Evolutionary conservation across 257 asterid genomes (phyloP).

Genomic region (Fraxinus quadrangulata): DNA sequence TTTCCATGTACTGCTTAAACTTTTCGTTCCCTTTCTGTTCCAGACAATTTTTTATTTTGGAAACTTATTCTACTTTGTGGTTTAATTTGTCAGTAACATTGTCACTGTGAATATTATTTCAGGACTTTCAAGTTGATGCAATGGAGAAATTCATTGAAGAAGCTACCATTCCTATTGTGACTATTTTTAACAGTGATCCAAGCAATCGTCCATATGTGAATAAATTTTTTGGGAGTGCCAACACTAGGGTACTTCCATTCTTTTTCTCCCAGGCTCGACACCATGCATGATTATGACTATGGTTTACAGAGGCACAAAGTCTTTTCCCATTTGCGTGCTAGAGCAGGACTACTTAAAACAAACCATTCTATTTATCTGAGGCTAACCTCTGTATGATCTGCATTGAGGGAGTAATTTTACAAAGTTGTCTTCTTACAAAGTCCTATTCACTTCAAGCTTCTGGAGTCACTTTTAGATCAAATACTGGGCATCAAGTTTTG

Average conservation of each 20-base stretch:
- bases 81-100: conserved; percentile 7
- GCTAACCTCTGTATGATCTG: neutral
- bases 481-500: conserved; percentile 5
- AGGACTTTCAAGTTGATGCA: conserved; percentile 45
- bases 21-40: neutral
- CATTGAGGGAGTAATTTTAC: neutral
- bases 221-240: conserved; percentile 38
- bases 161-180: conserved; percentile 38
- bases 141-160: conserved; percentile 39
- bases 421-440: neutral
- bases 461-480: conserved; percentile 4
- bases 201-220: conserved; percentile 37
- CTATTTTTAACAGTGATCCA: conserved; percentile 37
- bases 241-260: conserved; percentile 35
- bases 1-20: conserved; percentile 47
- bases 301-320: neutral
- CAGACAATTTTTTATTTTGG: neutral
- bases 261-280: conserved; percentile 3
- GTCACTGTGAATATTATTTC: conserved; percentile 16
- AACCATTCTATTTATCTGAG: neutral
- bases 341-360: neutral
- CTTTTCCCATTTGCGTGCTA: neutral
- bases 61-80: neutral
- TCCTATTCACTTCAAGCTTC: neutral
- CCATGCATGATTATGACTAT: neutral